Evolutionary conservation across 768 basidiomycete genomes (phyloP).

Genomic region (Psilocybe azurescens): DNA sequence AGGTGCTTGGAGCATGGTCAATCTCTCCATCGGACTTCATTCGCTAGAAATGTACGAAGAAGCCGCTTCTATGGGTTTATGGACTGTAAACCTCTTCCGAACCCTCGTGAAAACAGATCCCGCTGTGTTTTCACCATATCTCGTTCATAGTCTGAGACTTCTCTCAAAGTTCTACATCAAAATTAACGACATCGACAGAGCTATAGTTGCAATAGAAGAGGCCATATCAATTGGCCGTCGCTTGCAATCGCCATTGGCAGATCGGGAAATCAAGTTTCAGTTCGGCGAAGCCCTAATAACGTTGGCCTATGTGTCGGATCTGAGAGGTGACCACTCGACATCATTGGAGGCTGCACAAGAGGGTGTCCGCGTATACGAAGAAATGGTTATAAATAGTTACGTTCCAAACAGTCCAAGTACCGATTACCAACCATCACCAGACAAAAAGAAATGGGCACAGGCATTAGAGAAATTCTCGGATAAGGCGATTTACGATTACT

Average conservation of each 20-base stretch:
- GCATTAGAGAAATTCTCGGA: constrained; percentile 1
- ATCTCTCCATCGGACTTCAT: constrained; percentile 17
- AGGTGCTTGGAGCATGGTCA: constrained; percentile 23
- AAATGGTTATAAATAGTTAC: neutral
- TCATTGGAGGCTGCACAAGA: constrained; percentile 10
- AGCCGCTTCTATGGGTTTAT: constrained; percentile 16
- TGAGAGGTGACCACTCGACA: constrained; percentile 4
- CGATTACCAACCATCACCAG: neutral
- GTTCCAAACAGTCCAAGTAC: neutral
- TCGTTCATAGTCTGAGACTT: constrained; percentile 12
- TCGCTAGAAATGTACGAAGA: constrained; percentile 19
- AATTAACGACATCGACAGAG: constrained; percentile 10
- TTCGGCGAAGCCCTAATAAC: constrained; percentile 12
- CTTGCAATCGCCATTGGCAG: neutral
- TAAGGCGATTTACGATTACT: constrained; percentile 13
- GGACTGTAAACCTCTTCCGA: constrained; percentile 21
- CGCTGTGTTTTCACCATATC: constrained; percentile 14
- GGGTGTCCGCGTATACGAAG: constrained; percentile 4
- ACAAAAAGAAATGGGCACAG: neutral
- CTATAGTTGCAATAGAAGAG: constrained; percentile 11
- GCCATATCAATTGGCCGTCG: constrained; percentile 6
- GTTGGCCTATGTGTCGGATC: constrained; percentile 6
- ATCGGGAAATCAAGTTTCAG: constrained; percentile 11
- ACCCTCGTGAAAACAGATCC: constrained; percentile 12
- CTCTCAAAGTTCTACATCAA: constrained; percentile 11